Percentiles rank a stretch among this genome's conserved stretches.
phyloP scores from a whole-genome alignment of 2,329 filamentous ascomycete genomes.

The Dendrostoma leiphaemia region DNA sequence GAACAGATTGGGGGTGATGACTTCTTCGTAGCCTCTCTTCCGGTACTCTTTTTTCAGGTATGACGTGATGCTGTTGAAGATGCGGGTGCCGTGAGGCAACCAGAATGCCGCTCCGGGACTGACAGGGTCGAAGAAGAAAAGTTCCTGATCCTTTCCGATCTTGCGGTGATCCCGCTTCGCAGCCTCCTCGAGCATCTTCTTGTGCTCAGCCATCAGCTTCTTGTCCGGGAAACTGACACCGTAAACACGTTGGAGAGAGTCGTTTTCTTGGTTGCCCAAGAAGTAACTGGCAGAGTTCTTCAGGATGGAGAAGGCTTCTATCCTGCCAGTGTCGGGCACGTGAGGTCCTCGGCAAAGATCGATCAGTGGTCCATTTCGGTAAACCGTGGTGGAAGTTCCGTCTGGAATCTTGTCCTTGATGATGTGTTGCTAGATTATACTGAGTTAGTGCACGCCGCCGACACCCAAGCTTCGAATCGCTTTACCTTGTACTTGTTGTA shows the following conservation, averaged over 20 bases:
- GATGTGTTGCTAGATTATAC: conserved; percentile 70
- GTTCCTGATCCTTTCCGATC: conserved; percentile 91
- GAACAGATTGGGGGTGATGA: conserved; percentile 95
- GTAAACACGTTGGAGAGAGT: conserved; percentile 94
- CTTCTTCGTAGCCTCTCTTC: conserved; percentile 90
- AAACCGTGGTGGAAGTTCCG: conserved; percentile 89
- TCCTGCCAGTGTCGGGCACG: conserved; percentile 87
- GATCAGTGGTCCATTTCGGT: conserved; percentile 88
- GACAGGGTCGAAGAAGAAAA: conserved; percentile 93
- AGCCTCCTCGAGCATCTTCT: conserved; percentile 96
- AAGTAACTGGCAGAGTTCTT: conserved; percentile 73
- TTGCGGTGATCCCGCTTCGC: conserved; percentile 94
- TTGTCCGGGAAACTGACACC: conserved; percentile 96
- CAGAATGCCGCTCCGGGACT: conserved; percentile 95
- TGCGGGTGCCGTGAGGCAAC: conserved; percentile 86
- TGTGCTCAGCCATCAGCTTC: conserved; percentile 88
- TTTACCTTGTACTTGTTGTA: conserved; percentile 90
- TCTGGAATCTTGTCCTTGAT: conserved; percentile 91
- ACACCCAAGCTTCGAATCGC: neutral
- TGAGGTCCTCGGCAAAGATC: conserved; percentile 95
- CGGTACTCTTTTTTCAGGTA: conserved; percentile 87
- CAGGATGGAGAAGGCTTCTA: conserved; percentile 93
- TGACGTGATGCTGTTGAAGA: conserved; percentile 83
- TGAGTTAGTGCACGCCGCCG: neutral
- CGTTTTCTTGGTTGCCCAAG: conserved; percentile 88